These are phyloP conservation scores for Eimeria praecox DNA, from an alignment of 169 alveolate species.

Conservation along the genomic window DNA sequence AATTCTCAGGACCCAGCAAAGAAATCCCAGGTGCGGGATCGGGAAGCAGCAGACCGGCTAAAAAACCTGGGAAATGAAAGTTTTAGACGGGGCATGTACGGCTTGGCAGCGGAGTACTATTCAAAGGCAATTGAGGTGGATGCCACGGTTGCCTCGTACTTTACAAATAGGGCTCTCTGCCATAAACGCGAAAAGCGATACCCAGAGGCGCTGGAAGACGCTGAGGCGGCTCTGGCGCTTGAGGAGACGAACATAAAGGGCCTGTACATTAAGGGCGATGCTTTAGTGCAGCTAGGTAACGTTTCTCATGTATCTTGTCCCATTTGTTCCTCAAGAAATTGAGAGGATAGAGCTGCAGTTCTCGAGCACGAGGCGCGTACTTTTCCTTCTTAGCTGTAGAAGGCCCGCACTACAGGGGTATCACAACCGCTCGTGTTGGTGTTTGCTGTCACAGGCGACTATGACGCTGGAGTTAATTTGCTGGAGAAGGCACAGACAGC, in stretches of 20 bases:
- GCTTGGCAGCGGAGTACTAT: conserved; percentile 91
- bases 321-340: not conserved
- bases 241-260: conserved; percentile 92
- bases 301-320: not conserved
- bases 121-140: conserved; percentile 89
- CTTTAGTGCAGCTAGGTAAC: conserved; percentile 89
- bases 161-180: conserved; percentile 92
- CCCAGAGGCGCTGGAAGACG: conserved; percentile 89
- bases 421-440: not conserved
- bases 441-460: conserved; percentile 48
- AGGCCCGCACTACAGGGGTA: not conserved
- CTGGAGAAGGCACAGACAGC: conserved; percentile 68
- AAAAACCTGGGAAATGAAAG: conserved; percentile 89
- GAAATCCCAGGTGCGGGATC: conserved; percentile 25
- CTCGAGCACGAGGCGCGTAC: not conserved
- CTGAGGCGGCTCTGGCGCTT: conserved; percentile 88
- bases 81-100: conserved; percentile 90
- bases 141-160: conserved; percentile 89
- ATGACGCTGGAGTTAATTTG: conserved; percentile 29
- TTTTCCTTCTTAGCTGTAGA: not conserved
- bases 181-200: conserved; percentile 89
- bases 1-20: not conserved
- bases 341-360: not conserved
- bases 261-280: conserved; percentile 90
- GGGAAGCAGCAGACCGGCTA: conserved; percentile 69